A percentile compares a stretch with the other conserved stretches of the same genome.
These are phyloP conservation scores for Cladophialophora yegresii DNA, from an alignment of 2,329 filamentous ascomycete species.

Conservation along the genomic window DNA sequence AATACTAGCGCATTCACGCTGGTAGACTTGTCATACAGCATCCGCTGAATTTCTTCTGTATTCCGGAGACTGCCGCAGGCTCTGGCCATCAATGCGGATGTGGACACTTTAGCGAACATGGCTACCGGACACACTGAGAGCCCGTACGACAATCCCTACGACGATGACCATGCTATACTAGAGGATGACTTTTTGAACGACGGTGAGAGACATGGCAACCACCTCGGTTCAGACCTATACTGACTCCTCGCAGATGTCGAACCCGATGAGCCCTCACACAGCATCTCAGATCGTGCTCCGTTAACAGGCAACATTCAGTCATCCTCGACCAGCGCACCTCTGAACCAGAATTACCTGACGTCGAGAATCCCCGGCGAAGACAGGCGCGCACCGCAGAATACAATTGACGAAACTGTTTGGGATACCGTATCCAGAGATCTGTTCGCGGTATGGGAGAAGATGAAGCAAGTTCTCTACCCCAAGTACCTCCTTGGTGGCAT, in stretches of 20 bases:
- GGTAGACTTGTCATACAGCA: neutral
- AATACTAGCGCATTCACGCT: neutral
- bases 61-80: neutral
- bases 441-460: constrained; percentile 93
- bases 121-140: constrained; percentile 36
- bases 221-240: constrained; percentile 70
- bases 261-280: constrained; percentile 80
- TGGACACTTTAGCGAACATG: constrained; percentile 38
- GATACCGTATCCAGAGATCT: constrained; percentile 92
- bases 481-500: constrained; percentile 81
- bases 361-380: constrained; percentile 91
- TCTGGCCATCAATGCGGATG: neutral
- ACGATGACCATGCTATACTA: constrained; percentile 35
- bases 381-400: constrained; percentile 82
- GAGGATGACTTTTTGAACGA: constrained; percentile 45
- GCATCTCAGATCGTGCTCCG: constrained; percentile 71
- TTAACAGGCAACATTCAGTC: constrained; percentile 81
- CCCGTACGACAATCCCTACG: constrained; percentile 27
- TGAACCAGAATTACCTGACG: constrained; percentile 80
- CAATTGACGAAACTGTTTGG: constrained; percentile 97
- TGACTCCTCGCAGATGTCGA: constrained; percentile 75
- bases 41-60: neutral
- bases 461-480: constrained; percentile 94
- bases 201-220: constrained; percentile 43
- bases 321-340: constrained; percentile 54